These are phyloP conservation scores for Petunia axillaris DNA, from an alignment of 257 asterid species.

Conservation along the genomic window DNA sequence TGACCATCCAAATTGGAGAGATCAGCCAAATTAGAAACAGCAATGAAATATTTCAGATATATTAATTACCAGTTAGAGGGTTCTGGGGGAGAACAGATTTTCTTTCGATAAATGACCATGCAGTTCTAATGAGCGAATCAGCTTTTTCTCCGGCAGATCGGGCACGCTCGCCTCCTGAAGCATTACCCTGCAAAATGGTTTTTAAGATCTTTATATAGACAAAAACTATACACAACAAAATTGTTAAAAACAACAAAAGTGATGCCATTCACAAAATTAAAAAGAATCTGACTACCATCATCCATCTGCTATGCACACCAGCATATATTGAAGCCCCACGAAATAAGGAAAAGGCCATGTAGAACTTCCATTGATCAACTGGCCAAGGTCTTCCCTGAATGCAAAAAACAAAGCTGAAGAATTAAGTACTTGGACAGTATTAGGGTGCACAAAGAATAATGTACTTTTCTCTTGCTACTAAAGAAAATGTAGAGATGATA, in stretches of 20 bases:
- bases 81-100: slow-evolving; percentile 72
- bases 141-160: slow-evolving; percentile 69
- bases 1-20: not conserved
- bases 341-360: slow-evolving; percentile 84
- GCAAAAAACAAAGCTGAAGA: slow-evolving; percentile 29
- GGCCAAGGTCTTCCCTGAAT: slow-evolving; percentile 95
- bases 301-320: slow-evolving; percentile 88
- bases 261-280: slow-evolving; percentile 10
- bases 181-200: slow-evolving; percentile 70
- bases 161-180: slow-evolving; percentile 97
- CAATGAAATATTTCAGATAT: slow-evolving; percentile 21
- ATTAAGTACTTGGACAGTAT: not conserved
- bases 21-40: not conserved
- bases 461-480: not conserved
- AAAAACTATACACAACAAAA: not conserved
- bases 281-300: slow-evolving; percentile 54
- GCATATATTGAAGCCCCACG: slow-evolving; percentile 93
- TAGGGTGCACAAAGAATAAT: not conserved
- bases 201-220: not conserved
- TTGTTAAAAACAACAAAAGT: slow-evolving; percentile 4
- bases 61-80: slow-evolving; percentile 62
- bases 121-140: slow-evolving; percentile 57
- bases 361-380: slow-evolving; percentile 81
- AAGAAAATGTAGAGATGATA: not conserved
- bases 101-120: slow-evolving; percentile 68